Percentiles rank a stretch among this genome's conserved stretches.
Conservation (phyloP, 495 filamentous ascomycete genomes). For the Aspergillus affinis region DNA sequence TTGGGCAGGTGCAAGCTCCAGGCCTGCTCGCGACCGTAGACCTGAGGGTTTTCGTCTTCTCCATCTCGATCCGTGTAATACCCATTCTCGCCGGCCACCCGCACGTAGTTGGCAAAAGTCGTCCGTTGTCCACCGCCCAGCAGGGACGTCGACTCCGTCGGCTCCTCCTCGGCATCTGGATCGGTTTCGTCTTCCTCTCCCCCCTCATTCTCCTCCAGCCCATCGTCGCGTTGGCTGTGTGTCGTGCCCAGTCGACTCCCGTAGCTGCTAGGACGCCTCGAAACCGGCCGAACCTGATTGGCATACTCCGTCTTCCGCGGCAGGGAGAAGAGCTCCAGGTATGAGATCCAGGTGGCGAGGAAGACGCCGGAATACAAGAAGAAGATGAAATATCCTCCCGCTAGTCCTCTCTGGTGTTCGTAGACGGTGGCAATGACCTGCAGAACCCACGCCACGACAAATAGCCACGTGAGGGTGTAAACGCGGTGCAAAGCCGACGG, state of each 20-base stretch:
- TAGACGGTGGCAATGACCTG: constrained; percentile 72
- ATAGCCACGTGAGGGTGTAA: constrained; percentile 84
- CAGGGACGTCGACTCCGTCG: constrained; percentile 79
- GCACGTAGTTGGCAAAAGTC: constrained; percentile 71
- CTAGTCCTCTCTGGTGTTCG: constrained; percentile 69
- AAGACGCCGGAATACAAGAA: constrained; percentile 77
- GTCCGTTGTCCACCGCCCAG: constrained; percentile 59
- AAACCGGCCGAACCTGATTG: constrained; percentile 26
- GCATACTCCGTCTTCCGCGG: constrained; percentile 69
- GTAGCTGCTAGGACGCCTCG: constrained; percentile 43
- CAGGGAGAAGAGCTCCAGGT: constrained; percentile 77
- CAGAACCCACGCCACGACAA: constrained; percentile 66
- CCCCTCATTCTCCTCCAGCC: constrained; percentile 44
- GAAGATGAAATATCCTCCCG: constrained; percentile 77
- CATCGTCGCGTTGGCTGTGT: constrained; percentile 39
- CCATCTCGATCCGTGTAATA: constrained; percentile 35
- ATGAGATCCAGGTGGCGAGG: constrained; percentile 67
- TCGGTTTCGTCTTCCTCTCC: constrained; percentile 23
- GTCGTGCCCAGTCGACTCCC: constrained; percentile 39
- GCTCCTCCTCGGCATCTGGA: constrained; percentile 47
- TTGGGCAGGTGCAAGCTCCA: constrained; percentile 79
- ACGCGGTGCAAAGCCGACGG: constrained; percentile 82
- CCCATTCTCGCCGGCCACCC: constrained; percentile 36
- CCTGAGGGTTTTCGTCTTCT: constrained; percentile 38
- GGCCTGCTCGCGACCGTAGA: constrained; percentile 77